phyloP scores from a whole-genome alignment of 2,329 filamentous ascomycete genomes.

The Geosmithia putterillii region DNA sequence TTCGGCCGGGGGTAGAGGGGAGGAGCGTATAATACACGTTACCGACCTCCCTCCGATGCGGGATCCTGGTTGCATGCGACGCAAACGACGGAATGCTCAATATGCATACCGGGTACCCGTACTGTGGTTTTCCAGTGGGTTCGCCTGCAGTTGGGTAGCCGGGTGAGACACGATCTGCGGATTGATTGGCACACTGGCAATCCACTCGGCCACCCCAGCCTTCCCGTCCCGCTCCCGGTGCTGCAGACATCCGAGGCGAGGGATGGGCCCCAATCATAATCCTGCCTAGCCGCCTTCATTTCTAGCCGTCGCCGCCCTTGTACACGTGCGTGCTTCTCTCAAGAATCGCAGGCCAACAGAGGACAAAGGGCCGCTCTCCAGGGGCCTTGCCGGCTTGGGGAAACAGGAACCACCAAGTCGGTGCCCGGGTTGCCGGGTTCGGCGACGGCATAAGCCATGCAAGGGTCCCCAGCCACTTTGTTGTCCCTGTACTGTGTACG shows the following conservation, averaged over 20 bases:
- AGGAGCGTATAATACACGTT: not conserved
- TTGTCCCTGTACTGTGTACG: not conserved
- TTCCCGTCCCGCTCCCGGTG: not conserved
- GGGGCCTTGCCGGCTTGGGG: not conserved
- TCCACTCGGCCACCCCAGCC: not conserved
- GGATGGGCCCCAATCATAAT: not conserved
- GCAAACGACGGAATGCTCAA: not conserved
- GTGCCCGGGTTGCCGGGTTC: not conserved
- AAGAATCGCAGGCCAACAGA: too few species aligned
- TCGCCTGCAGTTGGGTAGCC: not conserved
- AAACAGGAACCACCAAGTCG: not conserved
- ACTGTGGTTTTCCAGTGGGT: not conserved
- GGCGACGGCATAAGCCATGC: not conserved
- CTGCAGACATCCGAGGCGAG: not conserved
- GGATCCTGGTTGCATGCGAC: not conserved
- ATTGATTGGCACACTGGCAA: conserved; percentile 1
- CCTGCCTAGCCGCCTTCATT: not conserved
- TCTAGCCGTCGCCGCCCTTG: not conserved
- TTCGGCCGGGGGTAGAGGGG: not conserved
- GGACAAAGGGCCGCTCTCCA: too few species aligned
- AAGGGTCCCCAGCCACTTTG: not conserved
- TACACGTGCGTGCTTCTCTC: not conserved
- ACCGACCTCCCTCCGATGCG: not conserved
- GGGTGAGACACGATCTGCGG: not conserved
- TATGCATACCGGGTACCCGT: not conserved